These are phyloP conservation scores for Elsinoe fawcettii DNA, from an alignment of 2,329 filamentous ascomycete species.

Conservation along the genomic window DNA sequence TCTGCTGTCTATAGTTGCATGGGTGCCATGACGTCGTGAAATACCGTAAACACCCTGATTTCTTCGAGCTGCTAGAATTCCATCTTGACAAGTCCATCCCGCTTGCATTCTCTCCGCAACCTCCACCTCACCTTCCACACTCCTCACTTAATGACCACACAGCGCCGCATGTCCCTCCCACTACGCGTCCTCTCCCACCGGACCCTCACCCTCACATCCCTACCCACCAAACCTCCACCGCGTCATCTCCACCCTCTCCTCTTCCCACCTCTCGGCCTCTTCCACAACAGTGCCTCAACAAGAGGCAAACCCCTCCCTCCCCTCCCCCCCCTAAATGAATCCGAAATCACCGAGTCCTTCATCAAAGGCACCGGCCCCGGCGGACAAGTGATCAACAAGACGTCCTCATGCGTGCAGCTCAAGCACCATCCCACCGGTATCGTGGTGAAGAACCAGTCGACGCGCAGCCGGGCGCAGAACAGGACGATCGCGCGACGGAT, in stretches of 20 bases:
- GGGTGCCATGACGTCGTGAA: too few relatives aligned
- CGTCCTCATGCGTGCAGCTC: constrained; percentile 85
- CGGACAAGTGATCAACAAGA: constrained; percentile 99
- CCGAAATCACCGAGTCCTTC: constrained; percentile 76
- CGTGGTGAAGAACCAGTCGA: constrained; percentile 89
- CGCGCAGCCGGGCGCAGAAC: constrained; percentile 79
- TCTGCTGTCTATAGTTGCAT: too few relatives aligned
- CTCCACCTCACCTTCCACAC: too few relatives aligned
- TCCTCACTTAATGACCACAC: too few relatives aligned
- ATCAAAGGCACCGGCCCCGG: constrained; percentile 88
- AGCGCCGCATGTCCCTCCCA: neutral
- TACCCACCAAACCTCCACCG: constrained; percentile 29
- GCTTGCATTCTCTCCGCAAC: too few relatives aligned
- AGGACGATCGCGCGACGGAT: constrained; percentile 73
- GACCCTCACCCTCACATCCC: constrained; percentile 39
- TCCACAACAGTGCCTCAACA: constrained; percentile 55
- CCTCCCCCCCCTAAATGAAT: constrained; percentile 68
- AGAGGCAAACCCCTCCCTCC: constrained; percentile 61
- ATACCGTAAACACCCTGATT: too few relatives aligned
- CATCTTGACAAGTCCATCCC: too few relatives aligned
- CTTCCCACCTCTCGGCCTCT: constrained; percentile 69
- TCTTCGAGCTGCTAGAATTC: too few relatives aligned
- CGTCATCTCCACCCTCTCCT: constrained; percentile 67
- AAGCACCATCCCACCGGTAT: constrained; percentile 85
- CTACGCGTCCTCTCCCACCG: constrained; percentile 21